Conservation (phyloP, 2,329 filamentous ascomycete species). For the Hymenoscyphus scutula region DNA sequence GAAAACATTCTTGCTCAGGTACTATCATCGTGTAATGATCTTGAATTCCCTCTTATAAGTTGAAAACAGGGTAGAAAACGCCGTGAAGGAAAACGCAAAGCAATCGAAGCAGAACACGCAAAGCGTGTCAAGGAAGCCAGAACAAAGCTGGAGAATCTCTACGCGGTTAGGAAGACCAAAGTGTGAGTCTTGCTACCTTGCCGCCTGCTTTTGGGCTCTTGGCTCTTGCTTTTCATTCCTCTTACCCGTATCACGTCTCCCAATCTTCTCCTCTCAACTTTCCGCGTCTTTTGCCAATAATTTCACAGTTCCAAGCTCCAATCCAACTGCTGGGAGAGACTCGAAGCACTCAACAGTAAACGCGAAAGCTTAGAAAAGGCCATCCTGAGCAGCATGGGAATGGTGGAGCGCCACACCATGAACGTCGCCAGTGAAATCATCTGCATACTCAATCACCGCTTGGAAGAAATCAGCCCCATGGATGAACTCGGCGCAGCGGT, state of each 20-base stretch:
- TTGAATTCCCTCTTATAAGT: neutral
- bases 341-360: slow-evolving; percentile 31
- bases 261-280: too few species aligned
- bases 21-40: neutral
- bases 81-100: slow-evolving; percentile 31
- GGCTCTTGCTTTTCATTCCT: neutral
- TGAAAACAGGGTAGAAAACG: slow-evolving; percentile 27
- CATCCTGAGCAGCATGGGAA: slow-evolving; percentile 32
- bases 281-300: neutral
- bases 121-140: slow-evolving; percentile 28
- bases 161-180: slow-evolving; percentile 25
- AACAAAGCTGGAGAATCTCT: slow-evolving; percentile 26
- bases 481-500: neutral
- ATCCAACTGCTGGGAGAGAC: slow-evolving; percentile 25
- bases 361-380: slow-evolving; percentile 29
- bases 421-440: slow-evolving; percentile 30
- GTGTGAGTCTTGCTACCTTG: slow-evolving; percentile 25
- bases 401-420: slow-evolving; percentile 26
- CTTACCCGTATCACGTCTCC: neutral
- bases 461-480: slow-evolving; percentile 25
- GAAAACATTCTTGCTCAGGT: slow-evolving; percentile 17
- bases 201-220: neutral
- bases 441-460: slow-evolving; percentile 28
- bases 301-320: slow-evolving; percentile 26
- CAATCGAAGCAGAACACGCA: slow-evolving; percentile 28